Evolutionary conservation across 306 rosid species (phyloP), one percentile per base, ranked within the genome.

Genomic region (Herpetospermum pedunculosum): DNA sequence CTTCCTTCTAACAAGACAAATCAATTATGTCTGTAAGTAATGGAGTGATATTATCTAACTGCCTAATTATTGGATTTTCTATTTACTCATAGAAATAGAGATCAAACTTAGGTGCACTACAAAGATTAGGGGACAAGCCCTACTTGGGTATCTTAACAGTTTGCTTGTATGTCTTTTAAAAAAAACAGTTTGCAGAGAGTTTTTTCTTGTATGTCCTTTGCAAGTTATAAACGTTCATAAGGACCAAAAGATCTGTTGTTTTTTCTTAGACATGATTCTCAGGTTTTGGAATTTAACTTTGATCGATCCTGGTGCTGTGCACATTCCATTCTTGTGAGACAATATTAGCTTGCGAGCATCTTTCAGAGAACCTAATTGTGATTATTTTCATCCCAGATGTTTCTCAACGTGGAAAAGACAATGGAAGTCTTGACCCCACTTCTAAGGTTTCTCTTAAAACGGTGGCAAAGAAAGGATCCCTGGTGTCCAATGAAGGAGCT

Each of bases 381-480:
- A 72, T 59, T 52, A 47, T 60, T 79, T 72, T 69, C 75, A 26
- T 70, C 9, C 53, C 87, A 95, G 99, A 95, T 80, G 97, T 91
- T 81, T 87, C 99, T 80, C 99, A 85, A 81, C 96, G 96, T 43
- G 97, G 96, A 81, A 95, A 81, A 80, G 99, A 91, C 84, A 91
- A 84, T 74, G 97, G 91, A 81, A 91, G 83, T 84, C 71, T 83
- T 77, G 97, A 95, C 75, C 77, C 89, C 37, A 73, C 86, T 83
- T 79, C 96, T 63, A 87, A 96, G 85, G 78, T 78, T 76, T 85
- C 96, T 12, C 85, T 80, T 76, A 95, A 92, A 87, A 81, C 87
- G 29, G 62, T 74, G 69, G 77, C 83, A 54, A 95, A 89, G 88
- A 92, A 89, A 38, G 96, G 95, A 87, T 75, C 85, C 49, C 65